Conservation (phyloP, 345 rosid species). For the Citrus medica region DNA sequence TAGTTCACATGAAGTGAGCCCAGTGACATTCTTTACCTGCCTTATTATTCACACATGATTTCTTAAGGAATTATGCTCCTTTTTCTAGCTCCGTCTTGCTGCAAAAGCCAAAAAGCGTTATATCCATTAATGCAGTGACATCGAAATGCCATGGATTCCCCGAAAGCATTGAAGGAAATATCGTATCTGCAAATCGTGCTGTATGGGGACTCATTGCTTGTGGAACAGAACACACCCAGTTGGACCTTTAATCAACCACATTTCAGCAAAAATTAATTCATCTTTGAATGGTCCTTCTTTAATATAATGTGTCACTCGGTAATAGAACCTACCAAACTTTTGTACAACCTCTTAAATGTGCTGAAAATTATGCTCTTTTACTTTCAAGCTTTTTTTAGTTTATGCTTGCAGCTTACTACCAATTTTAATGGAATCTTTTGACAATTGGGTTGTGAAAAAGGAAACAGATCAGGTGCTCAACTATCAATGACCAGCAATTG, state of each 20-base stretch:
- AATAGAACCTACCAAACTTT: neutral
- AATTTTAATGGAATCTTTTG: neutral
- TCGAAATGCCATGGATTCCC: neutral
- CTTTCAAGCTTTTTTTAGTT: neutral
- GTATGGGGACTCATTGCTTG: neutral
- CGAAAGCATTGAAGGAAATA: neutral
- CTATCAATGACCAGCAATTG: too few relatives aligned
- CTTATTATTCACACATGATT: neutral
- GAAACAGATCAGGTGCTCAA: too few relatives aligned
- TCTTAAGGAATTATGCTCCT: neutral
- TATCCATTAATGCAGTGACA: neutral
- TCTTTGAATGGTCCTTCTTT: neutral
- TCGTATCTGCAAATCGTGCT: neutral
- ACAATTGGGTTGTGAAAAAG: neutral
- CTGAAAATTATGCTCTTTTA: neutral
- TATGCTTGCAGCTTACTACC: neutral
- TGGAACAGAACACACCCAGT: neutral
- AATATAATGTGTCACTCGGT: neutral
- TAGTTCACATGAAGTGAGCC: neutral
- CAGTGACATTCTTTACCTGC: neutral
- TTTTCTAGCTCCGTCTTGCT: neutral
- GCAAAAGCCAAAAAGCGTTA: neutral
- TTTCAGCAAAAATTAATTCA: neutral
- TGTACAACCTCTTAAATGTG: neutral
- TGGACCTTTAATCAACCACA: neutral